phyloP scores from a whole-genome alignment of 75 land plant species.

The Adiantum capillusveneris region DNA sequence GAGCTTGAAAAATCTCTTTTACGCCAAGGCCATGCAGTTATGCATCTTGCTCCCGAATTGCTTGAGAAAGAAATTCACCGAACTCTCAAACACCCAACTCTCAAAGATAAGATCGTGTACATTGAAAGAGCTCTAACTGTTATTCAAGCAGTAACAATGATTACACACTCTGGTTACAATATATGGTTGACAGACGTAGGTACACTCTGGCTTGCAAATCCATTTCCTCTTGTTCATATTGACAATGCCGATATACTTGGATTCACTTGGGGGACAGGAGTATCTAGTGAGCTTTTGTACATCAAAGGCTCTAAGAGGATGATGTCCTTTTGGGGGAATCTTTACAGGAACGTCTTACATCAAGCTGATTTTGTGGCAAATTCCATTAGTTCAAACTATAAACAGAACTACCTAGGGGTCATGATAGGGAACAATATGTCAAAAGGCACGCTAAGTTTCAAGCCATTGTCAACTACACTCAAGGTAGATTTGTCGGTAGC shows the following conservation, averaged over 20 bases:
- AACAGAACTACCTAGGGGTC: not conserved
- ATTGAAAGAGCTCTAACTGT: conserved; percentile 27
- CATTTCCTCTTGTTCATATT: conserved; percentile 13
- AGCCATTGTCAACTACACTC: conserved; percentile 8
- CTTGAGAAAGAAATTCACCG: conserved; percentile 1
- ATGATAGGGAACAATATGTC: conserved; percentile 6
- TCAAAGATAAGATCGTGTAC: conserved; percentile 6
- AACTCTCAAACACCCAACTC: not conserved
- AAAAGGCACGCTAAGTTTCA: conserved; percentile 5
- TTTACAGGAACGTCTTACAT: conserved; percentile 19
- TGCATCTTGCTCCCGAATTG: conserved; percentile 30
- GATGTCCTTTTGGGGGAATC: conserved; percentile 26
- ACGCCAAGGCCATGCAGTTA: conserved; percentile 67
- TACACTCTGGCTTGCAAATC: conserved; percentile 29
- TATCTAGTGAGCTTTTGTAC: conserved; percentile 34
- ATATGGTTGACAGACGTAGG: conserved; percentile 57
- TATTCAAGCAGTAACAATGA: conserved; percentile 32
- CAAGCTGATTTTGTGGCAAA: conserved; percentile 5
- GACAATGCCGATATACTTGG: conserved; percentile 11
- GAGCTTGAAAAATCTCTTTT: conserved; percentile 48
- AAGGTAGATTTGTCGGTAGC: conserved; percentile 5
- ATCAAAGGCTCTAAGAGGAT: conserved; percentile 31
- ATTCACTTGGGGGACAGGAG: conserved; percentile 12
- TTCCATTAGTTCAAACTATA: not conserved
- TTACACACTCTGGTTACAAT: conserved; percentile 44